A percentile compares a stretch with the other conserved stretches of the same genome.
Conservation (phyloP, 2,329 filamentous ascomycete species). For the Colletotrichum abscissum region DNA sequence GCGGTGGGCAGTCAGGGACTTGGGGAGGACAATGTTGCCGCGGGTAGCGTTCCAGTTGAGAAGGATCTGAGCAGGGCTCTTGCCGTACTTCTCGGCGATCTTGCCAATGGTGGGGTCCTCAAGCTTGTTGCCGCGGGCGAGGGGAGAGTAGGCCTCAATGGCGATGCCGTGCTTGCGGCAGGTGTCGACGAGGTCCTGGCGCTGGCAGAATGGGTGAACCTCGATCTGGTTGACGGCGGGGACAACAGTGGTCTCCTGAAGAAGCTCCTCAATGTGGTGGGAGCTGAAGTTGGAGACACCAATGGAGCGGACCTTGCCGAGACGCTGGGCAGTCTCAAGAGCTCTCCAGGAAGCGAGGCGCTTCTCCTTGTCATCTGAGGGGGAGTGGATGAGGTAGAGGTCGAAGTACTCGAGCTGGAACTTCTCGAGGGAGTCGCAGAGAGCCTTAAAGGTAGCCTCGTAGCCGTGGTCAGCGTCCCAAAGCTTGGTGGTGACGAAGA, state of each 20-base stretch:
- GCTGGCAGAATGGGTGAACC: slow-evolving; percentile 71
- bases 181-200: slow-evolving; percentile 42
- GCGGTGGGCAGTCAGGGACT: slow-evolving; percentile 68
- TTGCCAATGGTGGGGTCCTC: slow-evolving; percentile 66
- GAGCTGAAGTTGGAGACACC: slow-evolving; percentile 48
- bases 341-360: slow-evolving; percentile 60
- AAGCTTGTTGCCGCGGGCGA: slow-evolving; percentile 63
- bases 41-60: slow-evolving; percentile 69
- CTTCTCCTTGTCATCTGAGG: slow-evolving; percentile 71
- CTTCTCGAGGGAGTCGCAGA: slow-evolving; percentile 57
- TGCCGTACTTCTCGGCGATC: slow-evolving; percentile 65
- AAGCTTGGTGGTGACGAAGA: slow-evolving; percentile 52
- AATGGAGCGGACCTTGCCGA: slow-evolving; percentile 61
- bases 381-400: slow-evolving; percentile 71
- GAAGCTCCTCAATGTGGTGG: slow-evolving; percentile 46
- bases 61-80: slow-evolving; percentile 68
- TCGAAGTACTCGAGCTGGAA: slow-evolving; percentile 62
- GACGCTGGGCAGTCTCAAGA: slow-evolving; percentile 35
- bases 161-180: slow-evolving; percentile 82
- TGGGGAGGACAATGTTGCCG: slow-evolving; percentile 72
- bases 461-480: slow-evolving; percentile 49
- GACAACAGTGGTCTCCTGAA: slow-evolving; percentile 54
- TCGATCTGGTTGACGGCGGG: slow-evolving; percentile 72
- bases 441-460: slow-evolving; percentile 45
- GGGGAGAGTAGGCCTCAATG: slow-evolving; percentile 41